Base-by-base conservation (phyloP, 179 eudicot genomes). In the Pouteria campechiana region DNA sequence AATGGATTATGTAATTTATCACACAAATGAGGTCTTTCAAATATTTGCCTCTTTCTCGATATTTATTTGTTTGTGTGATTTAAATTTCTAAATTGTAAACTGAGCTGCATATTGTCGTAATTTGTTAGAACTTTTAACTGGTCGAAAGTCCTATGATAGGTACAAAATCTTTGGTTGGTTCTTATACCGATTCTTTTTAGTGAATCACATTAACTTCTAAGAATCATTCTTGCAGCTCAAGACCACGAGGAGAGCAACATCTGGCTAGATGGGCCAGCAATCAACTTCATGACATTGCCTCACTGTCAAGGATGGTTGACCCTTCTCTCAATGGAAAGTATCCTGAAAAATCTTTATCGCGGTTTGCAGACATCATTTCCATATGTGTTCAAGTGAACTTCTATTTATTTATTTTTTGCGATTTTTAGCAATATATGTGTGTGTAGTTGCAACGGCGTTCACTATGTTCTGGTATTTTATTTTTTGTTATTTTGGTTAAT, bases 121-220 rank as follows among this genome's bases (percentile, higher is more conserved):
- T n/a, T n/a, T 76, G 83, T 34, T 79, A 48, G 89, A 79, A 64
- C 76, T 90, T 39, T 61, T 90, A 63, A 82, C 95, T 1, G 96
- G 96, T 65, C 76, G 94, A 63, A 72, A 55, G 71, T 84, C 96
- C 20, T 69, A 90, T 55, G 98, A 82, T 72, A 82, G 87, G 98
- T 90, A 67, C 56, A 42, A 22, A 6, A 20, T 10, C 7, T 30
- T 21, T 25, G 31, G 9, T 12, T 22, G 49, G 11, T 41, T 37
- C 25, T 28, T 18, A 11, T 28, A 28, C 51, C 13, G 11, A 18
- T 28, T 34, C 9, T 20, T 35, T 14, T 5, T 32, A 32, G 28
- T 50, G 52, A 52, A 52, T 29, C 15, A 17, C 12, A 17, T 18
- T 40, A 19, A 32, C 32, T 43, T n/a, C 33, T 41, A 11, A 14